A percentile compares a stretch with the other conserved stretches of the same genome.
Evolutionary conservation across 495 filamentous ascomycete genomes (phyloP).

Genomic region (Echria macrotheca): DNA sequence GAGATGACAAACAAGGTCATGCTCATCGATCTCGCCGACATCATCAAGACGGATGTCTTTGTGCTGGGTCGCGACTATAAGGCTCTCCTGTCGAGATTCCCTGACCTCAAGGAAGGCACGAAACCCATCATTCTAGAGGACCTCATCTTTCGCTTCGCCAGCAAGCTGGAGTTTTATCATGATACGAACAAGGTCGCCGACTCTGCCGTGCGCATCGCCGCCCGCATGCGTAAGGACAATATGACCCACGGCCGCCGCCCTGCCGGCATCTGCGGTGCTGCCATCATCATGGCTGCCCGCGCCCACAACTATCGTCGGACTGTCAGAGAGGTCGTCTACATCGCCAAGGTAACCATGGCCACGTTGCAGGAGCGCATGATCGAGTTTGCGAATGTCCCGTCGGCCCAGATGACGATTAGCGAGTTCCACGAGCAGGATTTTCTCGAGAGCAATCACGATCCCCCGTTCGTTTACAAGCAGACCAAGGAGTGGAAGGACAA

Average conservation of each 20-base stretch:
- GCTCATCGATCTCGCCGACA: constrained; percentile 93
- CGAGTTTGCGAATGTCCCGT: constrained; percentile 81
- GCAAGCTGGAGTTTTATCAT: constrained; percentile 79
- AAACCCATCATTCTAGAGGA: constrained; percentile 69
- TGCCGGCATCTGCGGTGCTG: constrained; percentile 89
- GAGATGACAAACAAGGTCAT: constrained; percentile 59
- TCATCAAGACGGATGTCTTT: constrained; percentile 85
- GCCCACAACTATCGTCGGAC: constrained; percentile 97
- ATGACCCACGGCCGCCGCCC: constrained; percentile 90
- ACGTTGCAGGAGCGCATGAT: constrained; percentile 85
- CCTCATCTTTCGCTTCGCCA: constrained; percentile 82
- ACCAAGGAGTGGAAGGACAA: constrained; percentile 46
- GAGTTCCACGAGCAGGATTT: constrained; percentile 69
- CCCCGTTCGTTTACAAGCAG: constrained; percentile 72
- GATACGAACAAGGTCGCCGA: constrained; percentile 73
- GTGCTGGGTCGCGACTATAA: constrained; percentile 80
- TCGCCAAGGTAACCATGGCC: constrained; percentile 87
- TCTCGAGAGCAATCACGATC: constrained; percentile 57
- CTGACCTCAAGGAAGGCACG: constrained; percentile 44
- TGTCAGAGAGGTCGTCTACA: constrained; percentile 86
- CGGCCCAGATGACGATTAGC: constrained; percentile 72
- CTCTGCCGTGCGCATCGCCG: constrained; percentile 76
- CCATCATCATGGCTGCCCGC: constrained; percentile 86
- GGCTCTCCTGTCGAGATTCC: constrained; percentile 62
- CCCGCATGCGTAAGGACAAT: constrained; percentile 93